These are phyloP conservation scores for Scheffersomyces coipomensis DNA, from an alignment of 805 yeast genomes.

Conservation along the genomic window DNA sequence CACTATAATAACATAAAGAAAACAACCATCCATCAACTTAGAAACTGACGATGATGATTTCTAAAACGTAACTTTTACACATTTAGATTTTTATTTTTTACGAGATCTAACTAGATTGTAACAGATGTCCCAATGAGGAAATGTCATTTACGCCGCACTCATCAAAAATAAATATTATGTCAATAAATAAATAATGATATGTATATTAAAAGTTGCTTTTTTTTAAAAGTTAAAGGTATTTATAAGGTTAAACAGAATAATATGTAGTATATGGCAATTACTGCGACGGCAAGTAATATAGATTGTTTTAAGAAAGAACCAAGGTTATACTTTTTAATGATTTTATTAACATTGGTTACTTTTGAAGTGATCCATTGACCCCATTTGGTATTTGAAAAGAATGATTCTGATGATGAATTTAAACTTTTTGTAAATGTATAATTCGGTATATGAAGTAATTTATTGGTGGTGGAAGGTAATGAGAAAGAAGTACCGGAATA, in stretches of 20 bases:
- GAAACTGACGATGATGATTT: too few species aligned
- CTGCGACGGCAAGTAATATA: conserved; percentile 13
- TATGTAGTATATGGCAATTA: conserved; percentile 19
- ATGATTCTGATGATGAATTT: conserved; percentile 1
- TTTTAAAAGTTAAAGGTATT: too few species aligned
- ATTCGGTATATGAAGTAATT: conserved; percentile 16
- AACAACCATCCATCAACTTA: too few species aligned
- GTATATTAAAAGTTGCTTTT: too few species aligned
- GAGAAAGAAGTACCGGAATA: not conserved
- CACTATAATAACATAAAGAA: too few species aligned
- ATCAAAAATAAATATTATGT: too few species aligned
- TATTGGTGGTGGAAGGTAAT: conserved; percentile 2
- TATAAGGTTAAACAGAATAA: conserved; percentile 21
- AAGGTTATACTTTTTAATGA: conserved; percentile 19
- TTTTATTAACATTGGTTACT: conserved; percentile 1
- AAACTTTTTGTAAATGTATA: conserved; percentile 20
- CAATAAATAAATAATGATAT: too few species aligned
- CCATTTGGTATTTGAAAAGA: conserved; percentile 4
- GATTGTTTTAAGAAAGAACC: conserved; percentile 17
- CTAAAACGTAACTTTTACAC: too few species aligned
- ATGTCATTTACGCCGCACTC: not conserved
- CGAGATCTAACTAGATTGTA: too few species aligned
- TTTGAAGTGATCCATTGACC: conserved; percentile 1
- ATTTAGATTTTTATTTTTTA: too few species aligned
- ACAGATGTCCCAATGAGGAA: conserved; percentile 1